Evolutionary conservation across 257 asterid genomes (phyloP).

Genomic region (Nicotiana paniculata): DNA sequence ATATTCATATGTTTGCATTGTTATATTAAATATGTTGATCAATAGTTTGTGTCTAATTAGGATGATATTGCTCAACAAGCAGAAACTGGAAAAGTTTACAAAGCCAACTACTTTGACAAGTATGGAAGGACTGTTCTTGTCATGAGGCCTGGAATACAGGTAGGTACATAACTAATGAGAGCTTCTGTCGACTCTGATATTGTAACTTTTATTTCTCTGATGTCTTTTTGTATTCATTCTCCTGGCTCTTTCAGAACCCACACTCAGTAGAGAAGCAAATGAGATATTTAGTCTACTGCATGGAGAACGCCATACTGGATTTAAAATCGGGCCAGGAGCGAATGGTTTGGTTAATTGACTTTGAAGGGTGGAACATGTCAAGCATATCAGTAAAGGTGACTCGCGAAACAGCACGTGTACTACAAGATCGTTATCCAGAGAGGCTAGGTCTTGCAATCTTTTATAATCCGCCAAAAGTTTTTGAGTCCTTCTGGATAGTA

Average conservation of each 20-base stretch:
- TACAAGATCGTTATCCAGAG: constrained; percentile 65
- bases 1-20: background rate
- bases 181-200: background rate
- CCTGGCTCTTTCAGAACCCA: constrained; percentile 30
- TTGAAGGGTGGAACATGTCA: constrained; percentile 46
- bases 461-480: constrained; percentile 63
- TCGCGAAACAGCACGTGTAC: constrained; percentile 44
- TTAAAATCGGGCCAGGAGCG: constrained; percentile 44
- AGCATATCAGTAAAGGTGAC: constrained; percentile 47
- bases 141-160: constrained; percentile 61
- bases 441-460: constrained; percentile 59
- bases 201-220: background rate
- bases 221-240: background rate
- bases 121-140: constrained; percentile 54
- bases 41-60: constrained; percentile 14
- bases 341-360: constrained; percentile 69
- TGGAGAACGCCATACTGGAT: constrained; percentile 54
- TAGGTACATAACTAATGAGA: constrained; percentile 29
- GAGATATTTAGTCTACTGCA: constrained; percentile 49
- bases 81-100: constrained; percentile 47
- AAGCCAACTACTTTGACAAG: constrained; percentile 46
- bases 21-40: background rate
- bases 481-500: constrained; percentile 72
- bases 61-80: constrained; percentile 54
- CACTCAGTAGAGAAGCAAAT: constrained; percentile 44